phyloP scores from a whole-genome alignment of 78 protist species.

The Polysphondylium violaceum region DNA sequence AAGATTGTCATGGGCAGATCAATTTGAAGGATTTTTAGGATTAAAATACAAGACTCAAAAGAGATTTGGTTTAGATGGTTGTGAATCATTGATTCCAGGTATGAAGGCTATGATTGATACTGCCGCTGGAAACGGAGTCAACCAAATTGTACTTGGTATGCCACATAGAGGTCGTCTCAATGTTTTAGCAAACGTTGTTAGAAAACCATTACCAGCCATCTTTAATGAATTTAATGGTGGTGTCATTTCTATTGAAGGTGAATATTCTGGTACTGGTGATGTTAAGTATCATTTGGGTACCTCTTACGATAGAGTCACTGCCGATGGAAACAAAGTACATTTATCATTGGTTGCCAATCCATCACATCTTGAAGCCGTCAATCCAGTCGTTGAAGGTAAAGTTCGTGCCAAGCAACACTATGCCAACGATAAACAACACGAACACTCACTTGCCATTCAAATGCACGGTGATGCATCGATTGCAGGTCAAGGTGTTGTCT shows the following conservation, averaged over 20 bases:
- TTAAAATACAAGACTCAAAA: constrained; percentile 43
- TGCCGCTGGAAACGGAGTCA: constrained; percentile 89
- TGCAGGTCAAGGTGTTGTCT: constrained; percentile 96
- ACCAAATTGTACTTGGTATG: constrained; percentile 95
- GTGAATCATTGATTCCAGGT: constrained; percentile 92
- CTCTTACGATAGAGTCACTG: constrained; percentile 81
- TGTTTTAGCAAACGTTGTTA: constrained; percentile 93
- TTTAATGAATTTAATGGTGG: constrained; percentile 94
- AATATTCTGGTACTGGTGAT: constrained; percentile 92
- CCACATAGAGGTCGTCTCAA: constrained; percentile 98
- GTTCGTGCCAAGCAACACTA: constrained; percentile 93
- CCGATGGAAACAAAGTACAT: constrained; percentile 83
- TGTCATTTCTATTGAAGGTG: constrained; percentile 72
- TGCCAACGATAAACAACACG: constrained; percentile 40
- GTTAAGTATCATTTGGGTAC: constrained; percentile 98
- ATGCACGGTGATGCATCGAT: constrained; percentile 99
- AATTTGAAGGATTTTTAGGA: constrained; percentile 79
- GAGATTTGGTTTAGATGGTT: constrained; percentile 97
- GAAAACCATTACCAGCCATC: constrained; percentile 93
- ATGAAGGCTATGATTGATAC: constrained; percentile 90
- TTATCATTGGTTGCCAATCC: constrained; percentile 97
- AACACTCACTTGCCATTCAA: constrained; percentile 70
- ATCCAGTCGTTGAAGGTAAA: constrained; percentile 98
- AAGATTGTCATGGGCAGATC: constrained; percentile 87
- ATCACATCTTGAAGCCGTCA: constrained; percentile 98